phyloP scores from a whole-genome alignment of 2,329 filamentous ascomycete genomes.

The Pyrenophora tritici-repentis region DNA sequence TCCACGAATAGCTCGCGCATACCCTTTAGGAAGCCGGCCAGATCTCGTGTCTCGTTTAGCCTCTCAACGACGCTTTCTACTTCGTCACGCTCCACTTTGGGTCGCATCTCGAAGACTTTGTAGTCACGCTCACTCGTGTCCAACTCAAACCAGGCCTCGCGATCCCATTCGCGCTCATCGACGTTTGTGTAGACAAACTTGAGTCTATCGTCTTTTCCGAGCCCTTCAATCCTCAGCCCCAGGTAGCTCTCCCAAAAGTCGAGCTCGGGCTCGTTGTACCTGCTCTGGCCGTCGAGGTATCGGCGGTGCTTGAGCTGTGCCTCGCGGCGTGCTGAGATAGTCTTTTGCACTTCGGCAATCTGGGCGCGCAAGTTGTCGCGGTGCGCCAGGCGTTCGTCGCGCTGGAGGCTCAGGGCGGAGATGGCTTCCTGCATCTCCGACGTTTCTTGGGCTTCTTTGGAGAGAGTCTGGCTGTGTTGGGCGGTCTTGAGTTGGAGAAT shows the following conservation, averaged over 20 bases:
- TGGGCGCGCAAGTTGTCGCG: constrained; percentile 62
- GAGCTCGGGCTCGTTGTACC: constrained; percentile 89
- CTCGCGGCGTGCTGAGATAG: constrained; percentile 71
- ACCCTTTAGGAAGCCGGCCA: constrained; percentile 74
- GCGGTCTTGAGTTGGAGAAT: constrained; percentile 74
- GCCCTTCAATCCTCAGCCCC: constrained; percentile 86
- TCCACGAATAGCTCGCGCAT: constrained; percentile 78
- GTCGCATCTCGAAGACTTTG: constrained; percentile 77
- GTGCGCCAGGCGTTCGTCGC: constrained; percentile 59
- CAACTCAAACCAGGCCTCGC: constrained; percentile 92
- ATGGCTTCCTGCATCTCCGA: constrained; percentile 66
- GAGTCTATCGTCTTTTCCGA: constrained; percentile 79
- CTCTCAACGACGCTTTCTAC: constrained; percentile 76
- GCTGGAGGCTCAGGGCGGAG: constrained; percentile 59
- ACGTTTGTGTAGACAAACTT: constrained; percentile 90
- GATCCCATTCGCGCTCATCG: constrained; percentile 83
- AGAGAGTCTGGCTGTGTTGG: constrained; percentile 73
- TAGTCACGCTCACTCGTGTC: constrained; percentile 82
- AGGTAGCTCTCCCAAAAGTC: constrained; percentile 95
- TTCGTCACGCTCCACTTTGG: constrained; percentile 79
- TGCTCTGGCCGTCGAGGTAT: constrained; percentile 79
- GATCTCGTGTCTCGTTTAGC: constrained; percentile 79
- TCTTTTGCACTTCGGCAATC: constrained; percentile 68
- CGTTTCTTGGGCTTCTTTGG: constrained; percentile 76
- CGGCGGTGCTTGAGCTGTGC: constrained; percentile 73